These are phyloP conservation scores for Aspergillus calidoustus DNA, from an alignment of 2,329 filamentous ascomycete genomes.

Conservation along the genomic window DNA sequence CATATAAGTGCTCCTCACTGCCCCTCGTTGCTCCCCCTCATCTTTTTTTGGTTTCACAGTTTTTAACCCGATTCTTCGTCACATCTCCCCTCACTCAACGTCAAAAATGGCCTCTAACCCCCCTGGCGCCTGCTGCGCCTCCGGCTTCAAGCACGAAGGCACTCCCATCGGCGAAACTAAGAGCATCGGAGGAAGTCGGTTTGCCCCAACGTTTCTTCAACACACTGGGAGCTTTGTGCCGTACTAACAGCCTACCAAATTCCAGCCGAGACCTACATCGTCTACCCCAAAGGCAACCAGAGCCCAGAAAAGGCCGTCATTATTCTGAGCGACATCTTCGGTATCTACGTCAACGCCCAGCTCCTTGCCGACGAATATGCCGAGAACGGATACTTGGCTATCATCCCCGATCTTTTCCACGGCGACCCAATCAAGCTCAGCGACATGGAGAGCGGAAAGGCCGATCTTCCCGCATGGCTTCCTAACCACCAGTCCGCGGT, in stretches of 20 bases:
- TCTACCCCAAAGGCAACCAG: slow-evolving; percentile 57
- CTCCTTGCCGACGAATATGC: slow-evolving; percentile 77
- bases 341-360: slow-evolving; percentile 63
- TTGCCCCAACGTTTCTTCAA: not conserved
- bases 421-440: slow-evolving; percentile 65
- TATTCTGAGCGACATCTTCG: slow-evolving; percentile 63
- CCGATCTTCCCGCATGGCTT: slow-evolving; percentile 57
- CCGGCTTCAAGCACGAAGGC: slow-evolving; percentile 58
- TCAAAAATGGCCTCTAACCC: slow-evolving; percentile 56
- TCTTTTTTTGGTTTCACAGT: not conserved
- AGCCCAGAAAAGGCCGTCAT: slow-evolving; percentile 59
- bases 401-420: slow-evolving; percentile 73
- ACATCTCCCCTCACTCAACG: not conserved
- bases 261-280: slow-evolving; percentile 60
- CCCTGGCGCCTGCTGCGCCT: slow-evolving; percentile 53
- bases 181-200: slow-evolving; percentile 52
- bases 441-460: slow-evolving; percentile 50
- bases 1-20: slow-evolving; percentile 8
- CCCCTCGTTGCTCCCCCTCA: not conserved
- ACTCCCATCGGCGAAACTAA: slow-evolving; percentile 53
- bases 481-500: slow-evolving; percentile 51
- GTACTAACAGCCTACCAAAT: not conserved
- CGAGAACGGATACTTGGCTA: slow-evolving; percentile 70
- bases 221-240: not conserved
- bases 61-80: not conserved